A percentile compares a stretch with the other conserved stretches of the same genome.
These are phyloP conservation scores for Alternaria alternata DNA, from an alignment of 2,329 filamentous ascomycete genomes.

Conservation along the genomic window DNA sequence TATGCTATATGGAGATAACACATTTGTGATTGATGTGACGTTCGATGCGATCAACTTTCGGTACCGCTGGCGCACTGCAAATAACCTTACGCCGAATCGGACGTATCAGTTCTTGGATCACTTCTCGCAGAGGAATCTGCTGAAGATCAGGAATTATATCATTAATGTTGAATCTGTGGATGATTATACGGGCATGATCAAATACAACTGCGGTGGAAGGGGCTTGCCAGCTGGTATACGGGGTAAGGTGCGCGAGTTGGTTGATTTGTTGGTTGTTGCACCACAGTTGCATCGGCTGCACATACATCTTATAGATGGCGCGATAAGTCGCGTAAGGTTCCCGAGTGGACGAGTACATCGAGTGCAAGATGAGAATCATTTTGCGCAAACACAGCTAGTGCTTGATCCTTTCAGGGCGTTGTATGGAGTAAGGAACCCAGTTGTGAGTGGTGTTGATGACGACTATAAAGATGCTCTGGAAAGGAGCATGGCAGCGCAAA, in stretches of 20 bases:
- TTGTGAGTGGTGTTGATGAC: slow-evolving; percentile 52
- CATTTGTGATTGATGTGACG: slow-evolving; percentile 56
- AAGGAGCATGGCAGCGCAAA: slow-evolving; percentile 41
- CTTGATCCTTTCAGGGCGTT: slow-evolving; percentile 54
- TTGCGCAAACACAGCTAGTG: slow-evolving; percentile 51
- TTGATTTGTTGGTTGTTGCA: slow-evolving; percentile 46
- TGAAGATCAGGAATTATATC: slow-evolving; percentile 53
- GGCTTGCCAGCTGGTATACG: slow-evolving; percentile 55
- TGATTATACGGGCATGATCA: slow-evolving; percentile 61
- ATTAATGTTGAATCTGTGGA: slow-evolving; percentile 59
- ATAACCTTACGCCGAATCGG: slow-evolving; percentile 52
- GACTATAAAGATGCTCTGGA: slow-evolving; percentile 48
- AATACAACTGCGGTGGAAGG: slow-evolving; percentile 58
- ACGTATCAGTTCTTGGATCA: slow-evolving; percentile 53
- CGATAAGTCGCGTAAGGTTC: slow-evolving; percentile 37
- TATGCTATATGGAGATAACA: slow-evolving; percentile 57
- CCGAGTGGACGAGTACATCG: slow-evolving; percentile 44
- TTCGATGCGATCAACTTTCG: slow-evolving; percentile 56
- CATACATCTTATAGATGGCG: slow-evolving; percentile 44
- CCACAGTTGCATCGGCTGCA: slow-evolving; percentile 36
- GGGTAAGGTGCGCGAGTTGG: slow-evolving; percentile 52
- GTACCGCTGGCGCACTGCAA: slow-evolving; percentile 55
- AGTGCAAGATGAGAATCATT: slow-evolving; percentile 45
- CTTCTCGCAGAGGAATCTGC: slow-evolving; percentile 53
- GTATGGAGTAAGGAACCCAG: slow-evolving; percentile 46